Base-by-base conservation (phyloP, 495 filamentous ascomycete genomes). In the Elaphomyces granulatus region DNA sequence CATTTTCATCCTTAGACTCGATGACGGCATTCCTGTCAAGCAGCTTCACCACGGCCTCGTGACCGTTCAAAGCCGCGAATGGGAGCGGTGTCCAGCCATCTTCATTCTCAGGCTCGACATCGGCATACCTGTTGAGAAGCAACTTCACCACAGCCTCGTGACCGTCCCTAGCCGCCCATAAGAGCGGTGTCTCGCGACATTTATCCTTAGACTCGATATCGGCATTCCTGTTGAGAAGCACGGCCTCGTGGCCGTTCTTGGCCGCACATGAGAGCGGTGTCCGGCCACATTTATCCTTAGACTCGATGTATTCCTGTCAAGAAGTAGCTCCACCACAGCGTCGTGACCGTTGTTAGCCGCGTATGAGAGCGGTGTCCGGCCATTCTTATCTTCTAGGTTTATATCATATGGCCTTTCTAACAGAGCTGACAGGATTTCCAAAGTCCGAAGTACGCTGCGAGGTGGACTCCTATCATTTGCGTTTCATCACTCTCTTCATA, bases 341-440 rank as follows among this genome's bases (percentile, higher is more conserved):
- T 55, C 44, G 37, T 68, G 52, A 8, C 63, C 65, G 12, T 44
- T 42, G 34, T 40, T 43, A 15, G 58, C 58, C 14, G 64, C 65
- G 44, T 38, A 58, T 7, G 48, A 58, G 19, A 70, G 49, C 17
- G 63, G 53, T 39, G 54, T 56, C 18, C 42, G 20, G 0, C 53
- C 53, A 36, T 56, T 45, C 18, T 4, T 21, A 7, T 23, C 30
- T 21, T 54, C 33, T 18, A 56, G 36, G n/a, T 34, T 34, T n/a
- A 34, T 34, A 34, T 34, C 32, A 15, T n/a, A n/a, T n/a, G 14
- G 14, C 14, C 32, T n/a, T 34, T 34, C 32, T 15, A 34, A n/a
- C n/a, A n/a, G n/a, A n/a, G n/a, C n/a, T n/a, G n/a, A 8, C 37
- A 37, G 3, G 32, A 33, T 17, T 38, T 40, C 15, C 21, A 31